Percentiles rank a stretch among this genome's conserved stretches.
These are phyloP conservation scores for Malassezia pachydermatis DNA, from an alignment of 1,284 basidiomycete genomes.

Conservation along the genomic window DNA sequence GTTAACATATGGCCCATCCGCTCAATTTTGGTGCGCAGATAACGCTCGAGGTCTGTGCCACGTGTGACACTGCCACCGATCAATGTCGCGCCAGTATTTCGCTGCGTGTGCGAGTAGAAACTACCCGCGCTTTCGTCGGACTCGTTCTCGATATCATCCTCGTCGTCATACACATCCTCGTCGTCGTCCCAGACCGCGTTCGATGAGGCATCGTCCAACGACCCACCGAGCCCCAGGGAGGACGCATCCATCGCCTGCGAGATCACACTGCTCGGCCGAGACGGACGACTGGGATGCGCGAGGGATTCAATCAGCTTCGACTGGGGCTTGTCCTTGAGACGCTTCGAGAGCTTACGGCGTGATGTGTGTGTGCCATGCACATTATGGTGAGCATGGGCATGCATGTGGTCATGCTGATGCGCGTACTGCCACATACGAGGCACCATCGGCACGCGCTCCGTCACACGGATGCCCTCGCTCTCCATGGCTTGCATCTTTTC, in stretches of 20 bases:
- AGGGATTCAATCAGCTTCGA: too few relatives aligned
- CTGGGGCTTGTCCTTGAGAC: background rate
- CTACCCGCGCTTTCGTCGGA: slow-evolving; percentile 22
- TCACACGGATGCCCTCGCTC: slow-evolving; percentile 68
- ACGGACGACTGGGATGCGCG: too few relatives aligned
- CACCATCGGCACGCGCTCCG: slow-evolving; percentile 84
- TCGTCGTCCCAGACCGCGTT: slow-evolving; percentile 5
- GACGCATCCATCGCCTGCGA: slow-evolving; percentile 19
- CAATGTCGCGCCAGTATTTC: slow-evolving; percentile 64
- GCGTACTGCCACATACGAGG: slow-evolving; percentile 68
- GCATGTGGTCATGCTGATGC: background rate
- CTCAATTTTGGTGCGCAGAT: slow-evolving; percentile 86
- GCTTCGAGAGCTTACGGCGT: background rate
- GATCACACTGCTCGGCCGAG: slow-evolving; percentile 16
- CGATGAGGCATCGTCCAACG: slow-evolving; percentile 13
- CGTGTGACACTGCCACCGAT: slow-evolving; percentile 69
- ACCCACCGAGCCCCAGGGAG: slow-evolving; percentile 12
- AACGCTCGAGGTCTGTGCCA: slow-evolving; percentile 84
- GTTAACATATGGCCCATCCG: slow-evolving; percentile 91
- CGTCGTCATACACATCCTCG: slow-evolving; percentile 17
- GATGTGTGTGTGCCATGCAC: too few relatives aligned
- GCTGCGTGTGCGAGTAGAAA: slow-evolving; percentile 49
- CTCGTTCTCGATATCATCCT: slow-evolving; percentile 6
- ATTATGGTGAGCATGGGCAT: slow-evolving; percentile 1
- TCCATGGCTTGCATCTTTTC: slow-evolving; percentile 85